phyloP scores from a whole-genome alignment of 768 basidiomycete species.

The Fistulinella prunicolor region DNA sequence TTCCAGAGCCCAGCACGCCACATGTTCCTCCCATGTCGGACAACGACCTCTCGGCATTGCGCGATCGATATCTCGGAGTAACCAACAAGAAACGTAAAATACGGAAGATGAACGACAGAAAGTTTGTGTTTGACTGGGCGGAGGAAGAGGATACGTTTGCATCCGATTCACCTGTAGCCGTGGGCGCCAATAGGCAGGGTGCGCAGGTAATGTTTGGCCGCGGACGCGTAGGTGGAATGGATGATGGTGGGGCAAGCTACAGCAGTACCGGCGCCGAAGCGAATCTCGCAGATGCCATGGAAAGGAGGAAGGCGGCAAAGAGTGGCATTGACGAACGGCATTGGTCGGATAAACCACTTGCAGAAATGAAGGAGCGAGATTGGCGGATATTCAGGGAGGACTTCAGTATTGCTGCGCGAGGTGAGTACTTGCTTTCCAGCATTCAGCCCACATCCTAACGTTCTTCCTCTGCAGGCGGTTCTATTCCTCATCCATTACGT shows the following conservation, averaged over 20 bases:
- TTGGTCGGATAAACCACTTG: slow-evolving; percentile 92
- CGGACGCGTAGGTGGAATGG: slow-evolving; percentile 83
- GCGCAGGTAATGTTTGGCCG: slow-evolving; percentile 89
- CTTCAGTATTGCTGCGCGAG: slow-evolving; percentile 92
- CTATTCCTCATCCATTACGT: slow-evolving; percentile 90
- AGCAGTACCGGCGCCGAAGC: slow-evolving; percentile 39
- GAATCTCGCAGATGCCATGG: slow-evolving; percentile 78
- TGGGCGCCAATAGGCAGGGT: slow-evolving; percentile 70
- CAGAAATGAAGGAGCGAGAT: slow-evolving; percentile 94
- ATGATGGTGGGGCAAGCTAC: slow-evolving; percentile 55
- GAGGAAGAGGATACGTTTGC: slow-evolving; percentile 91
- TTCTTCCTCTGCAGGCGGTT: slow-evolving; percentile 58
- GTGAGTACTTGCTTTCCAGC: slow-evolving; percentile 37
- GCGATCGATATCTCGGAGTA: slow-evolving; percentile 92
- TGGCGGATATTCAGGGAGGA: slow-evolving; percentile 99
- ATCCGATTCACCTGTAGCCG: slow-evolving; percentile 69
- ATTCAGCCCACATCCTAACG: neutral
- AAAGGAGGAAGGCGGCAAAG: slow-evolving; percentile 77
- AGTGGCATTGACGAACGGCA: slow-evolving; percentile 89
- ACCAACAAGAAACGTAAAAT: slow-evolving; percentile 93
- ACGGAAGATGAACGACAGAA: slow-evolving; percentile 92
- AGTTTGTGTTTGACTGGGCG: slow-evolving; percentile 99
- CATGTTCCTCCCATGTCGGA: slow-evolving; percentile 72
- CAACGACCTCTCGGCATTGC: slow-evolving; percentile 75
- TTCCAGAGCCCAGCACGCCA: slow-evolving; percentile 38